A percentile compares a stretch with the other conserved stretches of the same genome.
Conservation (phyloP, 2,329 filamentous ascomycete species). For the Pseudogymnoascus destructans region DNA sequence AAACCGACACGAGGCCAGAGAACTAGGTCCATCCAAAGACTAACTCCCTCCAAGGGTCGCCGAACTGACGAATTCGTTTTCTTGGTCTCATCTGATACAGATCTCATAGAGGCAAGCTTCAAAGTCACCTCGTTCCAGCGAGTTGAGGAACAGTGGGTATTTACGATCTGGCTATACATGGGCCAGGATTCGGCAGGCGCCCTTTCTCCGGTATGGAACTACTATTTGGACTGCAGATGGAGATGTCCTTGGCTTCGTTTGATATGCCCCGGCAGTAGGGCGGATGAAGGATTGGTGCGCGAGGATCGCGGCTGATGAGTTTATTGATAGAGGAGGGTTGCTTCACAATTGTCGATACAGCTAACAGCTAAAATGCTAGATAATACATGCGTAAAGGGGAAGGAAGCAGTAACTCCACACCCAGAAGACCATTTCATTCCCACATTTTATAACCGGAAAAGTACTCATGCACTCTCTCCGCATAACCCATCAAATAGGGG, state of each 20-base stretch:
- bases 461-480: constrained; percentile 41
- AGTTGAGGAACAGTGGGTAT: neutral
- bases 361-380: neutral
- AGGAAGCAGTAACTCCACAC: neutral
- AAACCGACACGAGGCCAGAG: neutral
- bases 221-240: neutral
- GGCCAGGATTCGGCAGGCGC: neutral
- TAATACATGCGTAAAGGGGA: neutral
- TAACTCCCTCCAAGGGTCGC: neutral
- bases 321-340: neutral
- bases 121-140: neutral
- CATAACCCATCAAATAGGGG: constrained; percentile 42
- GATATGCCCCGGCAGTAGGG: neutral
- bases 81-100: neutral
- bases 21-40: neutral
- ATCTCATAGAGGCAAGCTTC: neutral
- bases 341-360: neutral
- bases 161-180: neutral
- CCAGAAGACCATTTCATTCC: constrained; percentile 11
- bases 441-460: constrained; percentile 44
- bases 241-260: constrained; percentile 3
- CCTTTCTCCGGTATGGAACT: neutral
- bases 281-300: constrained; percentile 8
- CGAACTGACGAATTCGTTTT: neutral
- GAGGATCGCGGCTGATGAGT: neutral